A percentile compares a stretch with the other conserved stretches of the same genome.
These are phyloP conservation scores for Saccharomycopsis sp. DNA, from an alignment of 805 yeast genomes.

Conservation along the genomic window DNA sequence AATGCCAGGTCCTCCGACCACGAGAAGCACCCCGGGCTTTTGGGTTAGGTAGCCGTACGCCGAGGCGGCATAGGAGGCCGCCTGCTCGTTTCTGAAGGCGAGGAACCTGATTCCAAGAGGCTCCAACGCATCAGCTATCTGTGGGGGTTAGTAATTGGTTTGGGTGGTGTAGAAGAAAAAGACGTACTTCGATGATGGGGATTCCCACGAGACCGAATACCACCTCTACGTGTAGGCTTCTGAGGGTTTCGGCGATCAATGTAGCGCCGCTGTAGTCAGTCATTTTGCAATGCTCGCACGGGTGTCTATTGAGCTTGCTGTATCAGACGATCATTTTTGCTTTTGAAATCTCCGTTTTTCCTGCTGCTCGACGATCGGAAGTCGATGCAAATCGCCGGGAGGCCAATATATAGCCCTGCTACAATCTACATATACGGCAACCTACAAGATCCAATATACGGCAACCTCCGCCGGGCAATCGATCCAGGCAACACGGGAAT, in stretches of 20 bases:
- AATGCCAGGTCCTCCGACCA: slow-evolving; percentile 74
- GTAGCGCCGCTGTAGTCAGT: slow-evolving; percentile 33
- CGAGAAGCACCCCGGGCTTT: slow-evolving; percentile 58
- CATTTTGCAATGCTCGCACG: too few relatives aligned
- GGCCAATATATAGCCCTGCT: too few relatives aligned
- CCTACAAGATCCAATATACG: too few relatives aligned
- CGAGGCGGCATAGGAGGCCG: slow-evolving; percentile 73
- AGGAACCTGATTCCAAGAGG: slow-evolving; percentile 48
- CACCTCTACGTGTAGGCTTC: slow-evolving; percentile 43
- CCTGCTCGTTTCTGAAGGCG: slow-evolving; percentile 62
- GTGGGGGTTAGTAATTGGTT: not conserved
- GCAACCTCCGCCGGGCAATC: too few relatives aligned
- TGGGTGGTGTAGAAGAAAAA: not conserved
- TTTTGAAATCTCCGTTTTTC: too few relatives aligned
- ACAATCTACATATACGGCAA: too few relatives aligned
- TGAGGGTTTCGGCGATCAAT: slow-evolving; percentile 42
- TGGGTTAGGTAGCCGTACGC: slow-evolving; percentile 61
- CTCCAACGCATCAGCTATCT: slow-evolving; percentile 53
- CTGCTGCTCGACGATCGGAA: too few relatives aligned
- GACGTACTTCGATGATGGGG: slow-evolving; percentile 55
- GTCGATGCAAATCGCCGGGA: too few relatives aligned
- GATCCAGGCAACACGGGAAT: too few relatives aligned
- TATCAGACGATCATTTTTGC: too few relatives aligned
- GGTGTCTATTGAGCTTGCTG: too few relatives aligned
- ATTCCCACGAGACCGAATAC: slow-evolving; percentile 72